Evolutionary conservation across 2,329 filamentous ascomycete genomes (phyloP), one percentile per base, ranked within the genome.

Genomic region (Pseudogymnoascus sp.): DNA sequence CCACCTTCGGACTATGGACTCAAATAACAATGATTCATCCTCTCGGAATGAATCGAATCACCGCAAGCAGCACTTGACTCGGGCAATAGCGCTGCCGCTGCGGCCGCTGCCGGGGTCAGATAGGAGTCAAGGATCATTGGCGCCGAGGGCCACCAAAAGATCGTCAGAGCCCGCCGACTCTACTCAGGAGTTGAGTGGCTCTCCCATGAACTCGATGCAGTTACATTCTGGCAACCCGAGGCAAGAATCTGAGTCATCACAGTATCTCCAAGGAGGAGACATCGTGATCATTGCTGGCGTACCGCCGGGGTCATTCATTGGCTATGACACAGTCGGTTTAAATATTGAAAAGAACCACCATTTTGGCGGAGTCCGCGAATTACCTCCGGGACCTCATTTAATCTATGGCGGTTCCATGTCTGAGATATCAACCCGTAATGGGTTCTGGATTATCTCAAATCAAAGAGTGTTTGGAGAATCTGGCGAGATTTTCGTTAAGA

Each of bases 351-450:
- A 79, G 50, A 78, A 78, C 1, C 77, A 83, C 64, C 64, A 76
- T 20, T 82, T 86, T 65, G 72, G 74, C 6, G 84, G 84, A 18
- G 75, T 87, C 62, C 78, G 77, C 20, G 76, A 82, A 60, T 74
- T 87, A 25, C 81, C 83, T 0, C 68, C 74, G 0, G 85, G 85
- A 0, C 70, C 79, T 12, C 85, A 87, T 68, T 80, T 87, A 62
- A 74, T 86, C 62, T 87, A 83, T 83, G 77, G 81, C 28, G 76
- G 83, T 2, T 76, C 81, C 20, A 75, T 77, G 0, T 74, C 74
- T 1, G 74, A 75, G 16, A 74, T 77, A 16, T 81, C 81, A 1
- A 71, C 77, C 30, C 78, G 84, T 3, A 80, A 76, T 60, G 85
- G 82, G 4, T 84, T 81, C 68, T 87, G 84, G 83, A 75, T 86